phyloP scores from a whole-genome alignment of 352 stramenopile species.

The Pseudoperonospora humuli region DNA sequence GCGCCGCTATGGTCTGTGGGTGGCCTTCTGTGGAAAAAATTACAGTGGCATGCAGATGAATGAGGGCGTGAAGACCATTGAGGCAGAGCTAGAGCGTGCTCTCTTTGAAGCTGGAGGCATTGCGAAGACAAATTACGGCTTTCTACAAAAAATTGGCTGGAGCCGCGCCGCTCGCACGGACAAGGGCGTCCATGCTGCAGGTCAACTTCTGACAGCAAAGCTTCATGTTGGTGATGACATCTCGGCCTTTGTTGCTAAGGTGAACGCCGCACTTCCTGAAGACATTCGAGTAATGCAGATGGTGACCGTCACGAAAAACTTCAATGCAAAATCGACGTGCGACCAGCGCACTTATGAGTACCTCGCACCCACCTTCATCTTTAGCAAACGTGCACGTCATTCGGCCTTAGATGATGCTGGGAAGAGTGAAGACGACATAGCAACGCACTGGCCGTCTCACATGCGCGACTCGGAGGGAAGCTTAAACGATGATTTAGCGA shows the following conservation, averaged over 20 bases:
- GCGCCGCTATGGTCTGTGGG: slow-evolving; percentile 66
- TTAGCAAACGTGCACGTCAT: slow-evolving; percentile 29
- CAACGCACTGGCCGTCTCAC: slow-evolving; percentile 26
- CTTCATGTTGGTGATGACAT: slow-evolving; percentile 78
- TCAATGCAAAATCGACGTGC: slow-evolving; percentile 87
- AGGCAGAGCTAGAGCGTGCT: slow-evolving; percentile 84
- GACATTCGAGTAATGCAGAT: slow-evolving; percentile 83
- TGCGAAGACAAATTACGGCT: slow-evolving; percentile 84
- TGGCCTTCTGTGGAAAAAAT: slow-evolving; percentile 84
- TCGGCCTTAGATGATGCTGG: background rate
- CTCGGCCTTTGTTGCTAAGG: slow-evolving; percentile 45
- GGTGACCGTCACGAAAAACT: slow-evolving; percentile 85
- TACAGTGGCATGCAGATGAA: slow-evolving; percentile 91
- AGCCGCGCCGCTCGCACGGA: slow-evolving; percentile 84
- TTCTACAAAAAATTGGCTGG: slow-evolving; percentile 88
- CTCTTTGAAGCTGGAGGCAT: slow-evolving; percentile 84
- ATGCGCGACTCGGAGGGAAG: slow-evolving; percentile 38
- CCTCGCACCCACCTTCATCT: slow-evolving; percentile 85
- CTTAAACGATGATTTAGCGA: slow-evolving; percentile 32
- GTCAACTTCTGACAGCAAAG: slow-evolving; percentile 80
- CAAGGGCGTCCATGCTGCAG: slow-evolving; percentile 87
- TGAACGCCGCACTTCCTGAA: slow-evolving; percentile 63
- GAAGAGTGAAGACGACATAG: slow-evolving; percentile 2
- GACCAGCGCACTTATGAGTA: slow-evolving; percentile 89
- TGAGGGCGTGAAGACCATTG: slow-evolving; percentile 82